Base-by-base conservation (phyloP, 1,284 basidiomycete genomes). In the Malassezia furfur region DNA sequence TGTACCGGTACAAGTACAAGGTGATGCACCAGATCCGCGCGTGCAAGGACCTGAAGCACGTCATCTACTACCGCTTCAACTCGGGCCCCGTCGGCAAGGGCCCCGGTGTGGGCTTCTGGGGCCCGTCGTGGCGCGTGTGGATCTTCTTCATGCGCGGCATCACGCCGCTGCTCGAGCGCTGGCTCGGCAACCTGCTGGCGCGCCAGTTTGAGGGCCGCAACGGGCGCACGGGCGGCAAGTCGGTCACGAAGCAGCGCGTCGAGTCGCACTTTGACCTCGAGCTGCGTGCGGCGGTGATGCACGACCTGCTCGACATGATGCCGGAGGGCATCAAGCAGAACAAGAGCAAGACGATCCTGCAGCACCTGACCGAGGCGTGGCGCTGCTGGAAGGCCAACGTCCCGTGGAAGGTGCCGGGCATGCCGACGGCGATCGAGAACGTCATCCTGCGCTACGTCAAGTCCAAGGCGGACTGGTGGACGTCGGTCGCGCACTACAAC, bases 1-100 rank as follows among this genome's bases (percentile, higher is more conserved):
- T 96, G 88, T 99, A 98, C 78, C 84, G 94, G 46, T 79, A 96
- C 81, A 98, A 96, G 81, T 96, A 96, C 80, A 96, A 96, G 85
- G 81, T 98, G 62, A 99, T 99, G 94, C 83, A 89, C 73, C 94
- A 99, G 83, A 91, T 99, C 46, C 87, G 94, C 59, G 91, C 93
- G 85, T 96, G 91, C 74, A 99, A 98, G 82, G 94, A 98, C 76
- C 77, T 98, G 73, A 99, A 99, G 54, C 61, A 65, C 48, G 66
- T 76, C 60, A 76, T 78, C 63, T 93, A 93, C 79, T 93, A 93
- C 72, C 88, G 90, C 58, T 99, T 98, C 83, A 99, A 99, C 79
- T 96, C 93, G 25, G 94, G 94, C 52, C 93, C 93, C 50, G 93
- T 99, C 49, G 94, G 94, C 25, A 99, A 99, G 77, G 94, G 94